Evolutionary conservation across 2,329 filamentous ascomycete species (phyloP), one percentile per base, ranked within the genome.

Genomic region (Colletotrichum siamense): DNA sequence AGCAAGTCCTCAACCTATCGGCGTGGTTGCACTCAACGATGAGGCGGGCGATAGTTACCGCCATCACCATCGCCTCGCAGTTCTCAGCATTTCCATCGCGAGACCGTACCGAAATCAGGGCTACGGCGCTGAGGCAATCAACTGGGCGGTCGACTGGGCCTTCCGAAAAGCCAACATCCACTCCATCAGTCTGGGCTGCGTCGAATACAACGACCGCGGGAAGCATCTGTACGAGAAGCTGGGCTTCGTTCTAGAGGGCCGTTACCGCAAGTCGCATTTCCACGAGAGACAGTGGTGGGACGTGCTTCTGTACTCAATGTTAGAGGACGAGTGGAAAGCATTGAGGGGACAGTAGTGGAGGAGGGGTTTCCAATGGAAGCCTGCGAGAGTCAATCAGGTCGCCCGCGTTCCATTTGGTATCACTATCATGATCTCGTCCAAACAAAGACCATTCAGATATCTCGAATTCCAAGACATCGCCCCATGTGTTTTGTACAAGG

Each of bases 111-210:
- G 88, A 70, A 81, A 82, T 0, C 77, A 82, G 24, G 87, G 88
- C 0, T 90, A 89, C 70, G 88, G 88, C 2, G 79, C 78, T 8
- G 88, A 90, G 77, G 85, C 87, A 1, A 86, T 90, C 61, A 81
- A 82, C 30, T 91, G 88, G 88, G 84, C 80, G 1, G 77, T 89
- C 5, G 83, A 87, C 28, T 90, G 88, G 84, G 85, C 85, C 0
- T 90, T 90, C 77, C 78, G 79, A 8, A 81, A 81, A n/a, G 87
- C 83, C 1, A 86, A 85, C 0, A 78, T 88, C 80, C 88, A 90
- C 76, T 81, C 85, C 6, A 84, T 90, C 22, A 80, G 79, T 13
- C 83, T 90, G 8, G 78, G 79, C 5, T 84, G 84, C 1, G 84
- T 86, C 39, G 83, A 79, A 10, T 89, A 83, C 69, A 90, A 90